Percentiles rank a stretch among this genome's conserved stretches.
phyloP scores from a whole-genome alignment of 2,329 filamentous ascomycete genomes.

The Nemania diffusa region DNA sequence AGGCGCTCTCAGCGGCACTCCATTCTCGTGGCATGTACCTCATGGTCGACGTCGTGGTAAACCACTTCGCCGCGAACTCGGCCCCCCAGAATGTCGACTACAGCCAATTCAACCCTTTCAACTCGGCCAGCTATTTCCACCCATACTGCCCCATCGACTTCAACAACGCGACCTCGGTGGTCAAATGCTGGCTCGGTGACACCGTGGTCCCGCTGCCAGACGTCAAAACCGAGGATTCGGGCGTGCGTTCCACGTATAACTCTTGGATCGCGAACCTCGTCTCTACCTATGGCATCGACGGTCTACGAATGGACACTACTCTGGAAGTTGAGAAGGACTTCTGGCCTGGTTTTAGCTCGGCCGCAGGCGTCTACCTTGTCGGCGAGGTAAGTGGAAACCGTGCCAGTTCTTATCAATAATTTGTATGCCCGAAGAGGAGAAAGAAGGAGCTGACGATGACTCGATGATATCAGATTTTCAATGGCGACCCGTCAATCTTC shows the following conservation, averaged over 20 bases:
- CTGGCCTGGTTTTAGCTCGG: slow-evolving; percentile 57
- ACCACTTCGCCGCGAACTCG: slow-evolving; percentile 64
- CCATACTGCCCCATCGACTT: slow-evolving; percentile 64
- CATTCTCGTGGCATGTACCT: slow-evolving; percentile 68
- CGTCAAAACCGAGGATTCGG: slow-evolving; percentile 56
- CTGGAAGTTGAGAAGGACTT: slow-evolving; percentile 61
- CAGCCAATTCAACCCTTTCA: slow-evolving; percentile 64
- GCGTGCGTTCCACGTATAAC: slow-evolving; percentile 57
- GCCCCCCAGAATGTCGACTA: slow-evolving; percentile 63
- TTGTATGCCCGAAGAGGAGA: not conserved
- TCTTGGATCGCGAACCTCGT: slow-evolving; percentile 60
- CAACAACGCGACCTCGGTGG: slow-evolving; percentile 54
- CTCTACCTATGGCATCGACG: slow-evolving; percentile 63
- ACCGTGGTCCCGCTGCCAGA: slow-evolving; percentile 58
- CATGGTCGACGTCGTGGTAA: slow-evolving; percentile 70
- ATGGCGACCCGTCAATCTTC: slow-evolving; percentile 57
- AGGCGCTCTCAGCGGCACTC: slow-evolving; percentile 59
- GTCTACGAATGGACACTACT: slow-evolving; percentile 61
- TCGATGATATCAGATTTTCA: slow-evolving; percentile 47
- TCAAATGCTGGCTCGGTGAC: slow-evolving; percentile 63
- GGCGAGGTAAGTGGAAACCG: slow-evolving; percentile 55
- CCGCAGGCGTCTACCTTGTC: slow-evolving; percentile 60
- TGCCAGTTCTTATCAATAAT: not conserved
- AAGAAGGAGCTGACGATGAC: slow-evolving; percentile 8
- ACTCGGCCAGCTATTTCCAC: slow-evolving; percentile 65